Percentiles rank a stretch among this genome's conserved stretches.
Evolutionary conservation across 2,329 filamentous ascomycete species (phyloP).

Genomic region (Claviceps quebecensis): DNA sequence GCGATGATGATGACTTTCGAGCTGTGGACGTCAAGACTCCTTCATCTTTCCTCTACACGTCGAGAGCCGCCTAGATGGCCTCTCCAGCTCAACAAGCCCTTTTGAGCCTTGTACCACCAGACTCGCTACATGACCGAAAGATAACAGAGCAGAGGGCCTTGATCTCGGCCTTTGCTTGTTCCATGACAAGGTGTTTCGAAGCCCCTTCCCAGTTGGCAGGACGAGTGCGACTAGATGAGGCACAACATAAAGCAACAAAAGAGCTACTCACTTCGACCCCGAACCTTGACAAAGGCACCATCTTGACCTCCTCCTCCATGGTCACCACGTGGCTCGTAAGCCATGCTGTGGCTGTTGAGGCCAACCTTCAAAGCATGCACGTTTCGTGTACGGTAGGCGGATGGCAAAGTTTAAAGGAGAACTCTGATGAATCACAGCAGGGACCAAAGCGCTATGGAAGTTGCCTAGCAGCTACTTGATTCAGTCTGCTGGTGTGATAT

Average conservation of each 20-base stretch:
- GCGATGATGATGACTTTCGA: neutral
- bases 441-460: neutral
- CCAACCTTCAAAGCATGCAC: conserved; percentile 3
- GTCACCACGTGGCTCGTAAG: conserved; percentile 40
- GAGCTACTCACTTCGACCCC: conserved; percentile 34
- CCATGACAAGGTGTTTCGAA: neutral
- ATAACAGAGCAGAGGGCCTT: neutral
- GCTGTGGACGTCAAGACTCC: neutral
- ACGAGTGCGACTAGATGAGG: neutral
- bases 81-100: neutral
- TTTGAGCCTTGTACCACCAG: neutral
- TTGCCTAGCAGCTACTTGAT: neutral
- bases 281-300: conserved; percentile 32
- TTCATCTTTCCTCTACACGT: neutral
- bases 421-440: neutral
- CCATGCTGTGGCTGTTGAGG: conserved; percentile 22
- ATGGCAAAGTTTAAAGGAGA: neutral
- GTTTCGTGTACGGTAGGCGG: neutral
- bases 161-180: neutral
- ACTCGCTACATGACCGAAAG: neutral
- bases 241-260: conserved; percentile 1
- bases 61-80: neutral
- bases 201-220: neutral
- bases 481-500: neutral
- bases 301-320: conserved; percentile 30